Conservation (phyloP, 768 basidiomycete species). For the Tricholoma flavovirens region DNA sequence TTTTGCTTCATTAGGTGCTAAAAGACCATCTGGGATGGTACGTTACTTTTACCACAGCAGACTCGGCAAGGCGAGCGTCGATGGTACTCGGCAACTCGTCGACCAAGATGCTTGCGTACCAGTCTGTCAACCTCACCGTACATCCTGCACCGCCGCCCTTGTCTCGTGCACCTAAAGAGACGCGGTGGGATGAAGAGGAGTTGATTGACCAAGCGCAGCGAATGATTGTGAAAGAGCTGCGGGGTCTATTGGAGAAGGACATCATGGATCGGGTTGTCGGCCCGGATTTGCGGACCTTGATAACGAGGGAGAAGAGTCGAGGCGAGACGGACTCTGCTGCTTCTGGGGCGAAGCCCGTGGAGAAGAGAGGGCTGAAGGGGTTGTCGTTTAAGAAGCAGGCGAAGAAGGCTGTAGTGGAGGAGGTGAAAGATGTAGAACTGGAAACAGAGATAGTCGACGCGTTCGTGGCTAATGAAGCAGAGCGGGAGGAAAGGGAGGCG, state of each 20-base stretch:
- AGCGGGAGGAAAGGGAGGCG: conserved; percentile 26
- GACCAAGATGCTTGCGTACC: conserved; percentile 51
- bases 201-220: conserved; percentile 51
- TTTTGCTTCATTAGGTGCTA: conserved; percentile 45
- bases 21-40: conserved; percentile 72
- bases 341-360: conserved; percentile 18
- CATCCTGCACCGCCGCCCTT: conserved; percentile 35
- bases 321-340: conserved; percentile 19
- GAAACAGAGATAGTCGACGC: conserved; percentile 30
- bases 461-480: conserved; percentile 31
- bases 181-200: conserved; percentile 47
- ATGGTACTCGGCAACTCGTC: conserved; percentile 49
- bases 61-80: conserved; percentile 60
- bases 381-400: conserved; percentile 45
- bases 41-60: conserved; percentile 65
- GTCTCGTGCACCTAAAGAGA: conserved; percentile 32
- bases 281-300: conserved; percentile 44
- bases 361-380: conserved; percentile 39
- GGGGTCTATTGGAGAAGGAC: conserved; percentile 54
- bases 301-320: conserved; percentile 46
- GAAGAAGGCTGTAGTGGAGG: conserved; percentile 35
- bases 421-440: conserved; percentile 39
- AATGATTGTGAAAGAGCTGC: conserved; percentile 54
- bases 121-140: conserved; percentile 51
- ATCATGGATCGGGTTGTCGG: conserved; percentile 57